phyloP scores from a whole-genome alignment of 441 rosid genomes.

The Euphorbia celastroides region DNA sequence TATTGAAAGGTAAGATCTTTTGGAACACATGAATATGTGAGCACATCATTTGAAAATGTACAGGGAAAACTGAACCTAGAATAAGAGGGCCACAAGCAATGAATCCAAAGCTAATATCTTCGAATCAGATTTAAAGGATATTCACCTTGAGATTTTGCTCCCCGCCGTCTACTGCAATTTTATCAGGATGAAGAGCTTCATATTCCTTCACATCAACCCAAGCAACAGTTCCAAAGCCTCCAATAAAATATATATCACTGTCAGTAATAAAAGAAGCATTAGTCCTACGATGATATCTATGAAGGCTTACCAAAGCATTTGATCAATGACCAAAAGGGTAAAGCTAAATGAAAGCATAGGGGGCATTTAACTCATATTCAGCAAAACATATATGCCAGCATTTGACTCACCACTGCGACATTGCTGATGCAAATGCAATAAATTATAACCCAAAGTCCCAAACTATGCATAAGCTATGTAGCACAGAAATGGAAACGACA shows the following conservation, averaged over 20 bases:
- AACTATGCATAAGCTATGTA: too few species aligned
- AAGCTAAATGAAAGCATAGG: neutral
- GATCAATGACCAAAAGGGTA: neutral
- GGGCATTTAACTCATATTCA: neutral
- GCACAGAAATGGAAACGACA: too few species aligned
- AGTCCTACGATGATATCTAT: neutral
- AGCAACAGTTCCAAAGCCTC: slow-evolving; percentile 98
- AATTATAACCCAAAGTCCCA: too few species aligned
- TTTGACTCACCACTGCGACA: neutral
- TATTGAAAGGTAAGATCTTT: neutral
- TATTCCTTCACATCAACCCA: slow-evolving; percentile 97
- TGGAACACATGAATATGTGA: neutral
- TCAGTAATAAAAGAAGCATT: neutral
- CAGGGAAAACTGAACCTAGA: neutral
- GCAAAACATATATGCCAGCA: neutral
- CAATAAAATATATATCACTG: slow-evolving; percentile 96
- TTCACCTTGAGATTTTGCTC: slow-evolving; percentile 83
- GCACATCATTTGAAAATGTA: neutral
- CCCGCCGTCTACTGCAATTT: slow-evolving; percentile 90
- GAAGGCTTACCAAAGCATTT: neutral
- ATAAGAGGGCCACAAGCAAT: neutral
- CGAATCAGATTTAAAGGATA: neutral
- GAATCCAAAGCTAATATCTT: neutral
- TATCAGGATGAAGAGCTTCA: slow-evolving; percentile 77
- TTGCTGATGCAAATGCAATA: neutral